Percentiles rank a stretch among this genome's conserved stretches.
Evolutionary conservation across 2,329 filamentous ascomycete genomes (phyloP).

Genomic region (Tympanopsis confertula): DNA sequence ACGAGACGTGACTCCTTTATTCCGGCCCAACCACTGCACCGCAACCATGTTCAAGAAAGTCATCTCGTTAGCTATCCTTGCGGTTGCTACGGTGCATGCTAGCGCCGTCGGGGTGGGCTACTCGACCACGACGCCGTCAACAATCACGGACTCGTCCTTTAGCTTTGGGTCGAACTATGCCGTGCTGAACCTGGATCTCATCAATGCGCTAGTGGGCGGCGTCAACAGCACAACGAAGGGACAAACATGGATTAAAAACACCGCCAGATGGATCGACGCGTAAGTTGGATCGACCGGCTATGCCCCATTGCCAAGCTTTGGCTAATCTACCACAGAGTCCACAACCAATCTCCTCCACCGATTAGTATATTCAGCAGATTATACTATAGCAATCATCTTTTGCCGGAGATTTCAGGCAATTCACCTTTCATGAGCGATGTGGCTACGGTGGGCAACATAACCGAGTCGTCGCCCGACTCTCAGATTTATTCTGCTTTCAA

Average conservation of each 20-base stretch:
- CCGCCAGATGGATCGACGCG: not conserved
- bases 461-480: not conserved
- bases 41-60: too few species aligned
- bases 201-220: not conserved
- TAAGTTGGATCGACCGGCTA: too few species aligned
- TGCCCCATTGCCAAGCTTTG: not conserved
- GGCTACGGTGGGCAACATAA: not conserved
- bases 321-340: not conserved
- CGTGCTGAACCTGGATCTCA: not conserved
- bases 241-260: not conserved
- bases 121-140: too few species aligned
- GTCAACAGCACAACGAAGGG: not conserved
- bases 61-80: too few species aligned
- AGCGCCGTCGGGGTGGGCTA: too few species aligned
- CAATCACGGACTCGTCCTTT: too few species aligned
- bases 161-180: not conserved
- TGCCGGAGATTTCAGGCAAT: not conserved
- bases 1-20: too few species aligned
- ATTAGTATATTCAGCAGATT: not conserved
- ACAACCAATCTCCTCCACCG: not conserved
- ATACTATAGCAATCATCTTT: not conserved
- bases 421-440: not conserved
- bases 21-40: too few species aligned
- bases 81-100: too few species aligned
- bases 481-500: not conserved